Percentiles rank a stretch among this genome's conserved stretches.
Conservation (phyloP, 23 red algal species). For the Gracilaria domingensis region DNA sequence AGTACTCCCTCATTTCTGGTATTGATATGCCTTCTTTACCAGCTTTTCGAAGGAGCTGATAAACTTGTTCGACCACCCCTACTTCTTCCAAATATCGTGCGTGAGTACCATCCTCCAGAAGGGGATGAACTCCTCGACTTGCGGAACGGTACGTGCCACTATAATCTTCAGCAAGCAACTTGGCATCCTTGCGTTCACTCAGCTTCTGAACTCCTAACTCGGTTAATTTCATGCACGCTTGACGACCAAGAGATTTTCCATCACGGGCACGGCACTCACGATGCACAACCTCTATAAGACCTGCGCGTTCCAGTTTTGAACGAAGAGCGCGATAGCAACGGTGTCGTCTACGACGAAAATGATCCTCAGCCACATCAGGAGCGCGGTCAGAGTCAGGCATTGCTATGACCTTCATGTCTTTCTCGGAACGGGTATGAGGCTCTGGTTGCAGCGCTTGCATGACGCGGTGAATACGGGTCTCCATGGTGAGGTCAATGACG, state of each 20-base stretch:
- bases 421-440: slow-evolving; percentile 24
- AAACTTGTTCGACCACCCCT: slow-evolving; percentile 60
- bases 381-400: slow-evolving; percentile 50
- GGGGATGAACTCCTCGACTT: slow-evolving; percentile 7
- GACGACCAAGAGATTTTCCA: slow-evolving; percentile 33
- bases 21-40: slow-evolving; percentile 51
- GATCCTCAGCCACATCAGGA: neutral
- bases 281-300: slow-evolving; percentile 25
- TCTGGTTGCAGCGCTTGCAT: slow-evolving; percentile 24
- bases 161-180: slow-evolving; percentile 19
- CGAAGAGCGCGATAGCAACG: slow-evolving; percentile 45
- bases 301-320: slow-evolving; percentile 8
- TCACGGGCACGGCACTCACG: slow-evolving; percentile 24
- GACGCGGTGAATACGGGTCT: slow-evolving; percentile 29
- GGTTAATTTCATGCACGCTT: slow-evolving; percentile 42
- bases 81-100: slow-evolving; percentile 42
- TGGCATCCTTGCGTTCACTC: neutral
- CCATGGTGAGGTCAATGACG: slow-evolving; percentile 32
- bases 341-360: slow-evolving; percentile 55
- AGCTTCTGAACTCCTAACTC: slow-evolving; percentile 5
- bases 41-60: slow-evolving; percentile 21
- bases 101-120: slow-evolving; percentile 2
- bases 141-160: neutral
- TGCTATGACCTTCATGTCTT: slow-evolving; percentile 55
- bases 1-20: slow-evolving; percentile 40